These are phyloP conservation scores for Brassica cretica DNA, from an alignment of 345 rosid genomes.

Conservation along the genomic window DNA sequence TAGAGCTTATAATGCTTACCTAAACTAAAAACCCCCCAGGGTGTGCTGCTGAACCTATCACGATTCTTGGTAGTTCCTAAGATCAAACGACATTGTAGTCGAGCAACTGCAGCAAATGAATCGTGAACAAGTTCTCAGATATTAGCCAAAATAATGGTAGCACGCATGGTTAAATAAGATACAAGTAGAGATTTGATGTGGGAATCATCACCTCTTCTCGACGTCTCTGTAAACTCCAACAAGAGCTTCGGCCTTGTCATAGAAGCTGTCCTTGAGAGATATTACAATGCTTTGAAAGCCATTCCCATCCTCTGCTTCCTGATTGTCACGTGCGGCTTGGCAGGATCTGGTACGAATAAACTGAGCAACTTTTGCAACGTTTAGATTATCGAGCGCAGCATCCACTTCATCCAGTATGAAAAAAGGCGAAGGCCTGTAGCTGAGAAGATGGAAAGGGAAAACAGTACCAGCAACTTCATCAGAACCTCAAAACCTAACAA, in stretches of 20 bases:
- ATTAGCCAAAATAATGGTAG: neutral
- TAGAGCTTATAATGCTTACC: slow-evolving; percentile 3
- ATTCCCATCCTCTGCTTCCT: slow-evolving; percentile 60
- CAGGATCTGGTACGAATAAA: slow-evolving; percentile 91
- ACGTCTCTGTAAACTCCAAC: slow-evolving; percentile 92
- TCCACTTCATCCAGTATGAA: slow-evolving; percentile 97
- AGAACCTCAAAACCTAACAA: neutral
- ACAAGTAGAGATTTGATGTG: neutral
- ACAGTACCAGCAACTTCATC: too few species aligned
- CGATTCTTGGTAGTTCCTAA: slow-evolving; percentile 60
- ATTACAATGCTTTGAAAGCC: slow-evolving; percentile 98
- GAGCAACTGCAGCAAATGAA: slow-evolving; percentile 69
- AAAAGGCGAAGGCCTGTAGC: slow-evolving; percentile 95
- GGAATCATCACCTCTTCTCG: slow-evolving; percentile 56
- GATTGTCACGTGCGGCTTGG: slow-evolving; percentile 52
- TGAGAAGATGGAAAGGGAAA: slow-evolving; percentile 29
- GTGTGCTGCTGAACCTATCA: slow-evolving; percentile 35
- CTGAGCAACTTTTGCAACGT: slow-evolving; percentile 91
- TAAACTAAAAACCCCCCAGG: neutral
- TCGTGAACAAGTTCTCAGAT: neutral
- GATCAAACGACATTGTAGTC: slow-evolving; percentile 87
- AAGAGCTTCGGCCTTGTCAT: slow-evolving; percentile 91
- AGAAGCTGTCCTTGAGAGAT: slow-evolving; percentile 93
- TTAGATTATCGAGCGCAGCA: slow-evolving; percentile 93
- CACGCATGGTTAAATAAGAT: neutral